phyloP scores from a whole-genome alignment of 2,329 filamentous ascomycete genomes.

The Paraphaeosphaeria sporulosa region DNA sequence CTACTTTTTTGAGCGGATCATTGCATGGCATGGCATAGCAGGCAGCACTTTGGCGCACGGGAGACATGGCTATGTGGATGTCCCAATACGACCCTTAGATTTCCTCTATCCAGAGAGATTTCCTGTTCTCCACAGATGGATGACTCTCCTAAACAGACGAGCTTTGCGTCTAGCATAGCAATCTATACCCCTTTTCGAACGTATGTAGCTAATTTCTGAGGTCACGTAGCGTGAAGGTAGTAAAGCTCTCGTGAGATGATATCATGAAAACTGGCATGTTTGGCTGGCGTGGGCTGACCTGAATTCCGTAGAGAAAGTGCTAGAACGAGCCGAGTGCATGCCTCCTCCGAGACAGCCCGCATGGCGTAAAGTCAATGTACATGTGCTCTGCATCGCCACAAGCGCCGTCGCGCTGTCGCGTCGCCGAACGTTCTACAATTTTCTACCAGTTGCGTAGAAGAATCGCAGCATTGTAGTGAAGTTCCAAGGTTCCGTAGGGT shows the following conservation, averaged over 20 bases:
- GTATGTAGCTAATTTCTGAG: background rate
- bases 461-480: background rate
- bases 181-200: conserved; percentile 8
- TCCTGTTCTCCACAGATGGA: background rate
- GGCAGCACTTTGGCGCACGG: conserved; percentile 12
- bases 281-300: background rate
- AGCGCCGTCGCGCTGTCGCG: background rate
- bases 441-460: background rate
- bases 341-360: too few relatives aligned
- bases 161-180: background rate
- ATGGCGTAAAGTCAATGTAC: too few relatives aligned
- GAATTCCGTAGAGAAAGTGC: background rate
- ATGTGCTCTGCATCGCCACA: background rate
- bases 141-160: conserved; percentile 1
- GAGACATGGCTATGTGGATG: conserved; percentile 5
- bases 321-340: background rate
- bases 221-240: background rate
- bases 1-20: conserved; percentile 8
- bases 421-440: background rate
- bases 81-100: conserved; percentile 1
- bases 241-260: background rate
- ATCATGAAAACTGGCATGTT: background rate
- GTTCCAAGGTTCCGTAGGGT: background rate
- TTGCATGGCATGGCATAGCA: conserved; percentile 13
- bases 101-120: background rate